Percentiles rank a stretch among this genome's conserved stretches.
phyloP scores from a whole-genome alignment of 2,329 filamentous ascomycete species.

The Penicillium corylophilum region DNA sequence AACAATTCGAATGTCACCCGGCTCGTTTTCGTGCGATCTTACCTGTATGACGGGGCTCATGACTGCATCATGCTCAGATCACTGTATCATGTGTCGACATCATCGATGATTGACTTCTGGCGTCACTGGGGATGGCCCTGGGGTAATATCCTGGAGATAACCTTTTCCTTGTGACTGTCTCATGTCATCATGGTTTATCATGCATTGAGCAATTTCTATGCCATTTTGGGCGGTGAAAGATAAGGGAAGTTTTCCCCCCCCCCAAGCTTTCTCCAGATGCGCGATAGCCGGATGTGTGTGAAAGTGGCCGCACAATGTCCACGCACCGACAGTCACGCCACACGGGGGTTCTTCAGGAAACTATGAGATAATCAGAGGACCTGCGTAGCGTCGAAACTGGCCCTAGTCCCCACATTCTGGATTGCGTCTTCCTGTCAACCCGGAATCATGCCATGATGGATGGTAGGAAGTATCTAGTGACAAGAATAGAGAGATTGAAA shows the following conservation, averaged over 20 bases:
- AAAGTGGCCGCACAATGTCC: slow-evolving; percentile 6
- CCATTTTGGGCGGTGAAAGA: not conserved
- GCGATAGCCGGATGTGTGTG: slow-evolving; percentile 21
- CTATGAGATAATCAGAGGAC: slow-evolving; percentile 15
- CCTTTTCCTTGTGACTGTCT: slow-evolving; percentile 4
- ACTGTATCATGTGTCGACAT: slow-evolving; percentile 23
- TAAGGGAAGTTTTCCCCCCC: slow-evolving; percentile 1
- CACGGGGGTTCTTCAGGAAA: slow-evolving; percentile 21
- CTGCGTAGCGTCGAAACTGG: slow-evolving; percentile 12
- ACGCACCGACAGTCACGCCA: slow-evolving; percentile 24
- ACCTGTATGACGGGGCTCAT: slow-evolving; percentile 12
- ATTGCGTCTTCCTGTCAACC: slow-evolving; percentile 11
- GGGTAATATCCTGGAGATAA: slow-evolving; percentile 1
- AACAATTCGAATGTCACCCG: slow-evolving; percentile 3
- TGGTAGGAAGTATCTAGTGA: not conserved
- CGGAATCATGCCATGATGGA: not conserved
- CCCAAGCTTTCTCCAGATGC: slow-evolving; percentile 18
- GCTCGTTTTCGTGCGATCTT: slow-evolving; percentile 5
- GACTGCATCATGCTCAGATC: slow-evolving; percentile 21
- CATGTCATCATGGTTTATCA: slow-evolving; percentile 18
- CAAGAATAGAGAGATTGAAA: not conserved
- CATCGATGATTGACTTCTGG: slow-evolving; percentile 24
- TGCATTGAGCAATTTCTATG: no score
- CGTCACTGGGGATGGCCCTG: slow-evolving; percentile 15
- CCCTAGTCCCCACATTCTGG: slow-evolving; percentile 19